Evolutionary conservation across 768 basidiomycete genomes (phyloP).

Genomic region (Pulveroboletus sp.): DNA sequence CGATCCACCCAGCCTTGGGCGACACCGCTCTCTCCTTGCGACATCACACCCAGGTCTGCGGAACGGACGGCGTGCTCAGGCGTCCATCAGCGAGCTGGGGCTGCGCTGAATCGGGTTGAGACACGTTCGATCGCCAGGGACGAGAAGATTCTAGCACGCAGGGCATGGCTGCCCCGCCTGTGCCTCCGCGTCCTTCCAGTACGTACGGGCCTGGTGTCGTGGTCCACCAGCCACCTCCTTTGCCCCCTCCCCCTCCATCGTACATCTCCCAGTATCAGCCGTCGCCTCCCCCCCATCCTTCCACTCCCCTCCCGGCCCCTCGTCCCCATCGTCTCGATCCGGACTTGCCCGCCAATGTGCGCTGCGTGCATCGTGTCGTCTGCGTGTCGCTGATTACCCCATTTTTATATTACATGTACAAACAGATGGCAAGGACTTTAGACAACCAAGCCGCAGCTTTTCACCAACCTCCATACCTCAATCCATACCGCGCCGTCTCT

Average conservation of each 20-base stretch:
- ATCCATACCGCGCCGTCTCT: conserved; percentile 17
- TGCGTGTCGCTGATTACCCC: conserved; percentile 12
- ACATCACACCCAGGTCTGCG: too few species aligned
- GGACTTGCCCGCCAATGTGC: conserved; percentile 56
- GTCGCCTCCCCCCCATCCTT: conserved; percentile 29
- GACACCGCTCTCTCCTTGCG: too few species aligned
- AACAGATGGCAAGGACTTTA: conserved; percentile 60
- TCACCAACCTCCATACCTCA: conserved; percentile 22
- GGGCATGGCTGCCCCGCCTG: conserved; percentile 26
- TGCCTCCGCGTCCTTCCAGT: conserved; percentile 23
- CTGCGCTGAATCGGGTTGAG: not conserved
- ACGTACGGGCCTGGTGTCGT: conserved; percentile 9
- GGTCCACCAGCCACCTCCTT: conserved; percentile 36
- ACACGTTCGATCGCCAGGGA: conserved; percentile 1
- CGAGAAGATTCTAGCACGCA: not conserved
- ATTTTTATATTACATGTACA: conserved; percentile 25
- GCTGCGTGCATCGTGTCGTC: conserved; percentile 26
- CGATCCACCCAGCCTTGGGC: too few species aligned
- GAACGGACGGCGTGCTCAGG: too few species aligned
- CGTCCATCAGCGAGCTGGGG: too few species aligned
- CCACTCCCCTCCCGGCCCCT: conserved; percentile 60
- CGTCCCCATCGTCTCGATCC: conserved; percentile 61
- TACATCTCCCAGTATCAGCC: not conserved
- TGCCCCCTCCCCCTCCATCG: conserved; percentile 45
- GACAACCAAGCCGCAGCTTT: conserved; percentile 42